Evolutionary conservation across 2,329 filamentous ascomycete species (phyloP), one percentile per base, ranked within the genome.

Genomic region (Aaosphaeria arxii): DNA sequence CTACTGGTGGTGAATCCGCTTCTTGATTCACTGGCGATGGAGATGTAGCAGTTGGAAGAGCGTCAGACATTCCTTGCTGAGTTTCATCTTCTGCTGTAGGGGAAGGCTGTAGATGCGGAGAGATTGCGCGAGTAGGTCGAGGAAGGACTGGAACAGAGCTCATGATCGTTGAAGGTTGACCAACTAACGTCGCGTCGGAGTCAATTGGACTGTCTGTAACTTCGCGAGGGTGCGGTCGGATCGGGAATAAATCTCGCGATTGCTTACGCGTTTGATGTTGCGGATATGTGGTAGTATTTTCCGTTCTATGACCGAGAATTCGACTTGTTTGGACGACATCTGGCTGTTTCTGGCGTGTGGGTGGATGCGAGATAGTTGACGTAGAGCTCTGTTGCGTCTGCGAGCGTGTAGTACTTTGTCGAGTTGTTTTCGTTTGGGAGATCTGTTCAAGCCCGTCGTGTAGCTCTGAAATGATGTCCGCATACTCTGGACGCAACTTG

Each of bases 381-480:
- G 61, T 62, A 1, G 63, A 67, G 28, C 46, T 53, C 24, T 60
- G 56, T 40, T 58, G 52, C n/a, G 33, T 9, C 7, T 24, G 17
- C 3, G 17, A 24, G 32, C 50, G 53, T 7, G 46, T 24, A 54
- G 49, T 7, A 52, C 40, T 11, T 45, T 42, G 4, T 53, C 45
- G 38, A 52, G 43, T 17, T 49, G 56, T 32, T 56, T 55, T 38
- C 58, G 42, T 17, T 52, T 58, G 11, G 50, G 40, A 39, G 54
- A 57, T 54, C 7, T 50, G 56, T n/a, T 40, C 46, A 7, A 70
- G 50, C 36, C 64, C 60, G 5, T 50, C 44, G 24, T 66, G 59
- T 65, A 70, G 62, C 7, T 64, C 61, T 6, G 57, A 45, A 28
- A 70, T 29, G 13, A 70, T 62, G 24, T 61, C 50, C 24, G 53